A percentile compares a stretch with the other conserved stretches of the same genome.
These are phyloP conservation scores for Actinomucor elegans DNA, from an alignment of 371 early-diverging fungal species.

Conservation along the genomic window DNA sequence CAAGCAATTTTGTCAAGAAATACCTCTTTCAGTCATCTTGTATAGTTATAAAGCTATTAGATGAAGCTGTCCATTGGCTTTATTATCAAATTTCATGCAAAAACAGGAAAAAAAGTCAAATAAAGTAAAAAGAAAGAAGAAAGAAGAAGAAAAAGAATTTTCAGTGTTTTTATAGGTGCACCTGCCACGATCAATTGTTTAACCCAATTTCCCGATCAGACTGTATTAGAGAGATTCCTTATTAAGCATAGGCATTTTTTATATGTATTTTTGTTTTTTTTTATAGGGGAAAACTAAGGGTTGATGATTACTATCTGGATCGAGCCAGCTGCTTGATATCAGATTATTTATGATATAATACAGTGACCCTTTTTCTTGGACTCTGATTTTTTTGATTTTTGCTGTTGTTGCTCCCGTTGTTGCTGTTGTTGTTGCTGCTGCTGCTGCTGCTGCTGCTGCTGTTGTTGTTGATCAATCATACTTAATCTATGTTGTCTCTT, in stretches of 20 bases:
- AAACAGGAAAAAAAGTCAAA: slow-evolving; percentile 9
- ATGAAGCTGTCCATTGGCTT: too few relatives aligned
- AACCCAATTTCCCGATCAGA: slow-evolving; percentile 6
- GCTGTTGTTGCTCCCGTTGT: background rate
- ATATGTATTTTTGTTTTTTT: background rate
- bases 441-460: background rate
- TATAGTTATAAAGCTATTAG: too few relatives aligned
- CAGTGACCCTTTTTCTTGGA: slow-evolving; percentile 3
- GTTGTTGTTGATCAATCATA: background rate
- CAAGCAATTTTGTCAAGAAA: background rate
- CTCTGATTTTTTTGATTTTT: background rate
- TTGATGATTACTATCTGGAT: too few relatives aligned
- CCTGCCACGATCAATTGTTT: slow-evolving; percentile 10
- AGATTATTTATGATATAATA: background rate
- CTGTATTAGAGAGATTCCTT: slow-evolving; percentile 4
- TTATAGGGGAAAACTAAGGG: too few relatives aligned
- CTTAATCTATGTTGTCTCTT: background rate
- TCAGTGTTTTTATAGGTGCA: background rate
- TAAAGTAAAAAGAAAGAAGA: slow-evolving; percentile 12
- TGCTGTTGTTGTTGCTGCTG: background rate
- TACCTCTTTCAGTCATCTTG: slow-evolving; percentile 12
- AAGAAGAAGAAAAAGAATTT: slow-evolving; percentile 8
- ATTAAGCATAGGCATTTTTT: background rate
- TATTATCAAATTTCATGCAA: background rate
- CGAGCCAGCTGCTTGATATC: background rate